Evolutionary conservation across 805 yeast genomes (phyloP).

Genomic region (Starmerella roubikii): DNA sequence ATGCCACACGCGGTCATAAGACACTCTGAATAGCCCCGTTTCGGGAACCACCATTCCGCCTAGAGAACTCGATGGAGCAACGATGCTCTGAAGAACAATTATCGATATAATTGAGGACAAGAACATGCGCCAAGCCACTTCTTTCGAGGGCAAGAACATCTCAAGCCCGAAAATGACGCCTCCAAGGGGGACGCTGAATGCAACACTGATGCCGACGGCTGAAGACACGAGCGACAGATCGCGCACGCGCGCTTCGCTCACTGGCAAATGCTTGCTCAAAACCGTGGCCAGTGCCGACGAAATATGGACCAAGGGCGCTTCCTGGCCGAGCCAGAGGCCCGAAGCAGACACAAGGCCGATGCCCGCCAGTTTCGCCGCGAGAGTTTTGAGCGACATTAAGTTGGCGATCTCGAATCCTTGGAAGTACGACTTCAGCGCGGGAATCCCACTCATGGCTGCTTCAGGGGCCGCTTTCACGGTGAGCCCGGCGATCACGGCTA

Average conservation of each 20-base stretch:
- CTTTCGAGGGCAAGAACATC: slow-evolving; percentile 26
- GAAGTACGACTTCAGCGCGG: slow-evolving; percentile 56
- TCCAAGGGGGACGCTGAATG: slow-evolving; percentile 78
- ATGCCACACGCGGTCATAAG: slow-evolving; percentile 60
- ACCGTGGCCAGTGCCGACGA: slow-evolving; percentile 26
- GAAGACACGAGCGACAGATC: slow-evolving; percentile 62
- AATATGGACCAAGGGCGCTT: slow-evolving; percentile 76
- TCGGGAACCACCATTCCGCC: slow-evolving; percentile 29
- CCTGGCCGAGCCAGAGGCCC: slow-evolving; percentile 75
- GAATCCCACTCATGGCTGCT: slow-evolving; percentile 49
- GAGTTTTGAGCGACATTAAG: slow-evolving; percentile 39
- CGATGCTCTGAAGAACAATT: slow-evolving; percentile 36
- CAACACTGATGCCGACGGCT: slow-evolving; percentile 74
- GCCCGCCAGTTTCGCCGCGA: slow-evolving; percentile 45
- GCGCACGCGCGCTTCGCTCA: slow-evolving; percentile 30
- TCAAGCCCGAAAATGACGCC: slow-evolving; percentile 73
- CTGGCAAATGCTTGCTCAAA: slow-evolving; percentile 32
- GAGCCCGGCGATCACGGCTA: slow-evolving; percentile 31
- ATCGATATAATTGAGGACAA: slow-evolving; percentile 66
- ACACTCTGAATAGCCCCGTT: slow-evolving; percentile 52
- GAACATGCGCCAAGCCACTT: slow-evolving; percentile 74
- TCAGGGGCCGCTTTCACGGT: slow-evolving; percentile 27
- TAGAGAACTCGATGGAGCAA: slow-evolving; percentile 32
- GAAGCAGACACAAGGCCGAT: slow-evolving; percentile 54
- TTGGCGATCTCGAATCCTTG: slow-evolving; percentile 47